Percentiles rank a stretch among this genome's conserved stretches.
Evolutionary conservation across 2,329 filamentous ascomycete genomes (phyloP).

Genomic region (Colletotrichum plurivorum): DNA sequence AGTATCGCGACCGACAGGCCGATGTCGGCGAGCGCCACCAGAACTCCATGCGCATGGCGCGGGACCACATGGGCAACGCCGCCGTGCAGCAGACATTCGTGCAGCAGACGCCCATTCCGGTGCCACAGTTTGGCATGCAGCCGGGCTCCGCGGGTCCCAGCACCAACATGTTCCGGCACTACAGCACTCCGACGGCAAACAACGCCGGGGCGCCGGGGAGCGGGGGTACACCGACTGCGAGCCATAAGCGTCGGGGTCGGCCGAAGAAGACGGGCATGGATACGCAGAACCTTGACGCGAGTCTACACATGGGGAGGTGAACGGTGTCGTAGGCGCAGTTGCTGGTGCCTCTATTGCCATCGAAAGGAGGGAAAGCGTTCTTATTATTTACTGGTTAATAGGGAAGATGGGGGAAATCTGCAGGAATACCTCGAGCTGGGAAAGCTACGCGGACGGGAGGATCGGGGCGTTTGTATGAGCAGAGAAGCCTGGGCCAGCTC

Average conservation of each 20-base stretch:
- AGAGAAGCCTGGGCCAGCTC: neutral
- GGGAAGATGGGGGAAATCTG: neutral
- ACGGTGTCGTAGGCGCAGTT: too few relatives aligned
- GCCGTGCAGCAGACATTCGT: slow-evolving; percentile 36
- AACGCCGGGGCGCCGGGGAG: slow-evolving; percentile 18
- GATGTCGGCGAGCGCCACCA: slow-evolving; percentile 32
- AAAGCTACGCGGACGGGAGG: slow-evolving; percentile 21
- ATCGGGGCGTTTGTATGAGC: slow-evolving; percentile 28
- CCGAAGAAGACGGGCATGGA: slow-evolving; percentile 39
- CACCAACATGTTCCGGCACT: slow-evolving; percentile 38
- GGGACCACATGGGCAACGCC: slow-evolving; percentile 37
- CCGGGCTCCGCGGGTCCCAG: slow-evolving; percentile 18
- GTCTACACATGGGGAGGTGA: slow-evolving; percentile 32
- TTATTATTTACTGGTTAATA: slow-evolving; percentile 16
- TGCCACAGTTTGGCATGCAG: slow-evolving; percentile 42
- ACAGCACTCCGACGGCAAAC: slow-evolving; percentile 30
- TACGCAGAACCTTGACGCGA: slow-evolving; percentile 28
- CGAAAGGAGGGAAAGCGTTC: neutral
- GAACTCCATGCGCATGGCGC: slow-evolving; percentile 34
- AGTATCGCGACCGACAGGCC: slow-evolving; percentile 37
- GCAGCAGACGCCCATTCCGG: slow-evolving; percentile 41
- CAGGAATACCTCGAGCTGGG: neutral
- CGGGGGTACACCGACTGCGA: slow-evolving; percentile 24
- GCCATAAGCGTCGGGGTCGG: slow-evolving; percentile 38
- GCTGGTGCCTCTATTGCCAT: neutral